A percentile compares a stretch with the other conserved stretches of the same genome.
These are phyloP conservation scores for Termitomyces eurrhizus DNA, from an alignment of 768 basidiomycete genomes.

Conservation along the genomic window DNA sequence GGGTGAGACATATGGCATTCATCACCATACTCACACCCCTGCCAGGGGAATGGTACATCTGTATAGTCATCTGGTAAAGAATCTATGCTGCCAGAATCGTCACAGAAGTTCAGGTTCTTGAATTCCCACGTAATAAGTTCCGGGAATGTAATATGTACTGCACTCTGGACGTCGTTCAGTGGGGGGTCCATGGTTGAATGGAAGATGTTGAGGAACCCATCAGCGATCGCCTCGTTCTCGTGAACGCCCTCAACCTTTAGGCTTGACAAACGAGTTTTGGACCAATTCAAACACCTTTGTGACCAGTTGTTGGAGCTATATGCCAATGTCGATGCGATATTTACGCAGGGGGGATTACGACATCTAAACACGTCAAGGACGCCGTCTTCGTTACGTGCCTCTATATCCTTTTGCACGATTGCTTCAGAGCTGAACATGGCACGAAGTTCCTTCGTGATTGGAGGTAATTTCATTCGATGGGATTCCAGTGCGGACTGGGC, in stretches of 20 bases:
- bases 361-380: background rate
- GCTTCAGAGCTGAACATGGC: too few relatives aligned
- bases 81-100: too few relatives aligned
- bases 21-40: constrained; percentile 1
- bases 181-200: background rate
- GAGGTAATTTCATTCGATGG: background rate
- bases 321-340: constrained; percentile 11
- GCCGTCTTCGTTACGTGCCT: background rate
- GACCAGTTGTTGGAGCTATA: constrained; percentile 3
- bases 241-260: background rate
- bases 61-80: too few relatives aligned
- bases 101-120: constrained; percentile 13
- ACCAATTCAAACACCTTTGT: too few relatives aligned
- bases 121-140: constrained; percentile 16
- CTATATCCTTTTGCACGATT: too few relatives aligned
- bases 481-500: background rate
- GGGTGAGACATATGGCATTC: constrained; percentile 3
- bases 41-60: constrained; percentile 11
- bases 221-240: constrained; percentile 3
- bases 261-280: background rate
- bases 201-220: constrained; percentile 10
- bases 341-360: background rate
- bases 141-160: constrained; percentile 1
- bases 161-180: background rate
- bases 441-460: background rate